Base-by-base conservation (phyloP, 2,329 filamentous ascomycete species). In the Pseudocercospora cruenta region DNA sequence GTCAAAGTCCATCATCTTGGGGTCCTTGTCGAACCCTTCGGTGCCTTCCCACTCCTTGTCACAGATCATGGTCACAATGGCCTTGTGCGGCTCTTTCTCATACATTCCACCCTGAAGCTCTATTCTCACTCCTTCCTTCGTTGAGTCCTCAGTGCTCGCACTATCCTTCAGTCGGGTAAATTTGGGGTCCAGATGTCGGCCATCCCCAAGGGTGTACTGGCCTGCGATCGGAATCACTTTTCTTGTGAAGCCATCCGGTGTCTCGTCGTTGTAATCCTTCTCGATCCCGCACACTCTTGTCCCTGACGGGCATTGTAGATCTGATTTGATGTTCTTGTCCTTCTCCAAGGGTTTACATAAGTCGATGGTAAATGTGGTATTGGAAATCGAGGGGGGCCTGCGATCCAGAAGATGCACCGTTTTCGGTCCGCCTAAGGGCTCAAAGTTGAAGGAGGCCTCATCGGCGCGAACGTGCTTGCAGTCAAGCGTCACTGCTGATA, bases 1-100 rank as follows among this genome's bases (percentile, higher is more conserved):
- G 77, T 31, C 69, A 58, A 77, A 71, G 21, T 72, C 70, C 22
- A 83, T 28, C 55, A 88, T 86, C 70, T 86, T 81, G 65, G 90
- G 87, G 53, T 85, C 82, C 77, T 85, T 87, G 73, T 91, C 88
- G 70, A 87, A 87, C 69, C 84, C 80, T 66, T 97, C 94, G 6
- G 90, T 85, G 0, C 94, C 94, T 8, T 88, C 89, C 71, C 86
- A 85, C 1, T 90, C 84, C 31, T 80, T 82, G 75, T 96, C 90
- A 80, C 95, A 99, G 21, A 94, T 77, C 72, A 98, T 93, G 74
- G 96, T 91, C 62, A 98, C 87, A 9, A 96, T 85, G 3, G 93
- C 92, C 74, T 88, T 89, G 78, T 96, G 91, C 66, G 84, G 82
- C 58, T 84, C 82, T 61, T 84, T 83, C n/a, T 80, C 76, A 57